Percentiles rank a stretch among this genome's conserved stretches.
These are phyloP conservation scores for Cladophialophora carrionii DNA, from an alignment of 2,329 filamentous ascomycete genomes.

Conservation along the genomic window DNA sequence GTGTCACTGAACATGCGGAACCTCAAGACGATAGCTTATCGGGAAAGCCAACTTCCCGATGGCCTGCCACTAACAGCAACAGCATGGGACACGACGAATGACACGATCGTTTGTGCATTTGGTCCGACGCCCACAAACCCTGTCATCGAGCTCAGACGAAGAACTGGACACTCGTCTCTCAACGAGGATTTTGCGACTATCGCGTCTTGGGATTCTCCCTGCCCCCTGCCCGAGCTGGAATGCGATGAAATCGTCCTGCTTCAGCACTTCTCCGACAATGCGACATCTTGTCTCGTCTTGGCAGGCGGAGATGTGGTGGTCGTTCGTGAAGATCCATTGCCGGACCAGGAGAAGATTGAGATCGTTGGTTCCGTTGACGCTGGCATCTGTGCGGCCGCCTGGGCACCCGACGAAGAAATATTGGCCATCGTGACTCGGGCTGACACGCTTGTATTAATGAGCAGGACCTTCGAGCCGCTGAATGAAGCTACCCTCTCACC, in stretches of 20 bases:
- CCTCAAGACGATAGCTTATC: constrained; percentile 75
- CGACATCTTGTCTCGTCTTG: constrained; percentile 78
- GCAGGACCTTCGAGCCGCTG: constrained; percentile 81
- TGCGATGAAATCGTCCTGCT: constrained; percentile 77
- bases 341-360: constrained; percentile 79
- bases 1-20: constrained; percentile 72
- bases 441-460: constrained; percentile 87
- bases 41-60: constrained; percentile 63
- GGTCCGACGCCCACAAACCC: constrained; percentile 73
- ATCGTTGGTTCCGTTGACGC: constrained; percentile 94
- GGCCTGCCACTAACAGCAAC: constrained; percentile 70
- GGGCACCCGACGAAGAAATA: constrained; percentile 95
- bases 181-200: constrained; percentile 55
- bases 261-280: constrained; percentile 81
- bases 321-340: constrained; percentile 70
- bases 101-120: constrained; percentile 76
- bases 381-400: constrained; percentile 84
- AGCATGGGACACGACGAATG: constrained; percentile 75
- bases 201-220: constrained; percentile 86
- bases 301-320: constrained; percentile 89
- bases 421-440: constrained; percentile 79
- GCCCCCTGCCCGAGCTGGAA: constrained; percentile 72
- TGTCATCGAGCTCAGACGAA: constrained; percentile 71
- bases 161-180: constrained; percentile 34
- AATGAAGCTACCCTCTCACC: constrained; percentile 71